Evolutionary conservation across 2,329 filamentous ascomycete genomes (phyloP), one percentile per base, ranked within the genome.

Genomic region (Aspergillus chevalieri): DNA sequence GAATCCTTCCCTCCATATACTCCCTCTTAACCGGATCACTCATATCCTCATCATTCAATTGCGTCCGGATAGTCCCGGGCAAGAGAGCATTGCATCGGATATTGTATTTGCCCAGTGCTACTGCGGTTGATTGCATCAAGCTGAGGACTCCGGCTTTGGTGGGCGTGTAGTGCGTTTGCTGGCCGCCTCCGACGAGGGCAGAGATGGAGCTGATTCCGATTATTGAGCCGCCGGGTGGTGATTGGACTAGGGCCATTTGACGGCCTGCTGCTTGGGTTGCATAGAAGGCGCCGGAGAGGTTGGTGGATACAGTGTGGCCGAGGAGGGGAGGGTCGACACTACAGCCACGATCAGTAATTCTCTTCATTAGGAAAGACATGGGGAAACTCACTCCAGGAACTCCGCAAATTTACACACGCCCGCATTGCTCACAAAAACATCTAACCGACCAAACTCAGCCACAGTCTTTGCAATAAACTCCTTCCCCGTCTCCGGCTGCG

Each of bases 211-310:
- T 69, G 14, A 73, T 66, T 1, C 67, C 70, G 34, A 73, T 92
- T 61, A 95, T 93, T 60, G 82, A 85, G 30, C 90, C 90, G 14
- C 89, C 88, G 0, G 80, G 69, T 0, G 84, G 82, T 2, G 76
- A 73, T 59, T 87, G 74, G 0, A 82, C 80, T 80, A 94, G 71
- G 0, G 85, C 83, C 86, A 95, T 93, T 66, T 93, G 88, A 2
- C 84, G 80, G 1, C 88, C 89, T 2, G 89, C 90, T 0, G 89
- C 87, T 74, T 95, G 90, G 19, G 87, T 85, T 33, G 87, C 79
- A 73, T 90, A 91, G 74, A 94, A 95, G n/a, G 89, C 87, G 42
- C 90, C 90, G 57, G 85, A 83, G 57, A 95, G 82, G 71, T 95
- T 95, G 45, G 87, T 92, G 34, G 80, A 75, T 38, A 94, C 75